A percentile compares a stretch with the other conserved stretches of the same genome.
Evolutionary conservation across 2,329 filamentous ascomycete species (phyloP).

Genomic region (Colletotrichum lindemuthianum): DNA sequence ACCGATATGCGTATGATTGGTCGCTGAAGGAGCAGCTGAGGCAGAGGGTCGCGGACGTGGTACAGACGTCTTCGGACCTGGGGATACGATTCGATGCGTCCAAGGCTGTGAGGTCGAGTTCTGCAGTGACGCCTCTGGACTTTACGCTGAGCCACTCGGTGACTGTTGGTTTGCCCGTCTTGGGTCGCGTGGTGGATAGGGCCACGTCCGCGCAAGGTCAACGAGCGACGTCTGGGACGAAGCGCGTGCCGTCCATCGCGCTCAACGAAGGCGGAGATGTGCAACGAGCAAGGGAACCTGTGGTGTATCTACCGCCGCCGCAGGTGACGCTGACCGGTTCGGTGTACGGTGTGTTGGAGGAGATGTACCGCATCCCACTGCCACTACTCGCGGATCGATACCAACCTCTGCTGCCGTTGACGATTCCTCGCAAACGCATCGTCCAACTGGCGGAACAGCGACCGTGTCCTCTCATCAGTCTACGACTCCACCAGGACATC

Average conservation of each 20-base stretch:
- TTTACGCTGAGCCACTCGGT: conserved; percentile 52
- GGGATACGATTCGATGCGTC: conserved; percentile 50
- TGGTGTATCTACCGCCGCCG: conserved; percentile 41
- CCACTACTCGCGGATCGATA: conserved; percentile 49
- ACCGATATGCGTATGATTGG: conserved; percentile 38
- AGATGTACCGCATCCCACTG: conserved; percentile 44
- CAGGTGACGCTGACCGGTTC: conserved; percentile 52
- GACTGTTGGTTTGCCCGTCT: conserved; percentile 46
- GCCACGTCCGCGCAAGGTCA: not conserved
- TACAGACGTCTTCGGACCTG: conserved; percentile 49
- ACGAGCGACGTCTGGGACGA: conserved; percentile 6
- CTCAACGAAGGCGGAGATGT: conserved; percentile 15
- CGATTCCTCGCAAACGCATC: conserved; percentile 48
- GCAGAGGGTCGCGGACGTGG: conserved; percentile 37
- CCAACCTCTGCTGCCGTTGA: conserved; percentile 50
- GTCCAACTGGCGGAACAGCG: conserved; percentile 50
- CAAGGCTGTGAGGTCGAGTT: conserved; percentile 28
- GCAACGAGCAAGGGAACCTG: conserved; percentile 13
- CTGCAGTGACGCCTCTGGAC: conserved; percentile 46
- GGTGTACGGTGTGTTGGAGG: conserved; percentile 51
- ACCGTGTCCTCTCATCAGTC: conserved; percentile 49
- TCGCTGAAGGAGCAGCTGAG: conserved; percentile 39
- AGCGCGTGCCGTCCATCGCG: conserved; percentile 37
- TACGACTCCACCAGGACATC: conserved; percentile 54
- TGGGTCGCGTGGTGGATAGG: conserved; percentile 43